Percentiles rank a stretch among this genome's conserved stretches.
phyloP scores from a whole-genome alignment of 2,329 filamentous ascomycete species.

The Fonsecaea monophora region DNA sequence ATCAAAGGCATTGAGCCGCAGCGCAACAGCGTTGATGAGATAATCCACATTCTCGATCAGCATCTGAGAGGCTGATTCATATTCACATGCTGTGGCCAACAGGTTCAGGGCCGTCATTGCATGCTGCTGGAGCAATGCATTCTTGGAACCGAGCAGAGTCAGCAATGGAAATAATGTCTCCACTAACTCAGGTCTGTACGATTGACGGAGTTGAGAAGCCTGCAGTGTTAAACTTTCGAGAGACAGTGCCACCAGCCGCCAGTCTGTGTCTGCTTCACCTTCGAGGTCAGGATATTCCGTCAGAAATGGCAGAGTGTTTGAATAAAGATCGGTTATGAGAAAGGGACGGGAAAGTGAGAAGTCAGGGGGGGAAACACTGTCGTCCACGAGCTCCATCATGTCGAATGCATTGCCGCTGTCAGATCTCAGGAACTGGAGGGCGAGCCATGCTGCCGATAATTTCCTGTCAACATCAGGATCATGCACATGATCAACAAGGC shows the following conservation, averaged over 20 bases:
- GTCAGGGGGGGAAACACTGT: conserved; percentile 50
- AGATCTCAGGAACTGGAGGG: conserved; percentile 70
- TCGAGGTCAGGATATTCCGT: conserved; percentile 45
- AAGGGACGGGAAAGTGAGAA: conserved; percentile 44
- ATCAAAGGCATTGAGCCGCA: conserved; percentile 90
- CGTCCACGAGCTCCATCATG: conserved; percentile 71
- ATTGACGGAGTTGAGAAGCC: conserved; percentile 68
- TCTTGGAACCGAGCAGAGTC: conserved; percentile 79
- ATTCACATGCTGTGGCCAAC: conserved; percentile 77
- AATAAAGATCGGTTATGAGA: conserved; percentile 55
- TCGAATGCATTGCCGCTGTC: conserved; percentile 54
- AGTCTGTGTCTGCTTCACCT: conserved; percentile 60
- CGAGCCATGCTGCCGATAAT: conserved; percentile 79
- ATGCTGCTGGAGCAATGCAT: conserved; percentile 73
- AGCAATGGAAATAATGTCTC: conserved; percentile 92
- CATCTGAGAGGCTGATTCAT: conserved; percentile 74
- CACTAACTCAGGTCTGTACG: conserved; percentile 84
- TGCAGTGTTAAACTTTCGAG: conserved; percentile 81
- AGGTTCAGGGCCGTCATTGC: conserved; percentile 83
- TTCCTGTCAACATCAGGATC: conserved; percentile 64
- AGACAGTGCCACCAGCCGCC: conserved; percentile 77
- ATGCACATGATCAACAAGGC: conserved; percentile 69
- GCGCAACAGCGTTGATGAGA: conserved; percentile 87
- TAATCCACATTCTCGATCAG: conserved; percentile 95
- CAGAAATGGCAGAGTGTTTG: conserved; percentile 49